phyloP scores from a whole-genome alignment of 768 basidiomycete species.

The Xanthoconium stramineum region DNA sequence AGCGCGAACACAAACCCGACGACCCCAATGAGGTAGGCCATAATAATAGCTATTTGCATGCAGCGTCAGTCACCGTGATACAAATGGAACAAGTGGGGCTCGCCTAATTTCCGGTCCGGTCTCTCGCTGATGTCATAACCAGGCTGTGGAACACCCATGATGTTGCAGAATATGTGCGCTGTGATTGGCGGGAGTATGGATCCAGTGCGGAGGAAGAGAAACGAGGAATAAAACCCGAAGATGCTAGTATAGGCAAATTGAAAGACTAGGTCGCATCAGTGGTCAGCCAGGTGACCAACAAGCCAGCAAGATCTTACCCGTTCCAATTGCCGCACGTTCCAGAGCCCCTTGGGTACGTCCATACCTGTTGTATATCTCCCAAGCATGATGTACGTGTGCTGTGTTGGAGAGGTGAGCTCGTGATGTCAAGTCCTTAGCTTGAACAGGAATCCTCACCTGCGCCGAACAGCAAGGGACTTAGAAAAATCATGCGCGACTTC shows the following conservation, averaged over 20 bases:
- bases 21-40: slow-evolving; percentile 59
- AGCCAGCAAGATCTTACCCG: slow-evolving; percentile 39
- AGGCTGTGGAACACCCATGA: slow-evolving; percentile 86
- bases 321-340: slow-evolving; percentile 53
- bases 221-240: slow-evolving; percentile 87
- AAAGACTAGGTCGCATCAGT: slow-evolving; percentile 51
- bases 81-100: slow-evolving; percentile 26
- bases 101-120: slow-evolving; percentile 51
- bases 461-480: slow-evolving; percentile 85
- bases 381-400: slow-evolving; percentile 94
- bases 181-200: slow-evolving; percentile 75
- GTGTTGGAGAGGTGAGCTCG: slow-evolving; percentile 6
- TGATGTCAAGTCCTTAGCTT: background rate
- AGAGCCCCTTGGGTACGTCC: slow-evolving; percentile 68
- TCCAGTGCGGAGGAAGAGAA: slow-evolving; percentile 81
- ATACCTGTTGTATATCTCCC: slow-evolving; percentile 75
- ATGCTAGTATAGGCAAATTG: slow-evolving; percentile 89
- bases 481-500: slow-evolving; percentile 61
- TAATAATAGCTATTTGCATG: slow-evolving; percentile 45
- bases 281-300: slow-evolving; percentile 14
- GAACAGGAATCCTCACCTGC: slow-evolving; percentile 51
- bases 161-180: slow-evolving; percentile 90
- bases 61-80: slow-evolving; percentile 9
- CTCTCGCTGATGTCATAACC: slow-evolving; percentile 51
- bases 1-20: slow-evolving; percentile 54